Evolutionary conservation across 169 alveolate species (phyloP).

Genomic region (Babesia divergens): DNA sequence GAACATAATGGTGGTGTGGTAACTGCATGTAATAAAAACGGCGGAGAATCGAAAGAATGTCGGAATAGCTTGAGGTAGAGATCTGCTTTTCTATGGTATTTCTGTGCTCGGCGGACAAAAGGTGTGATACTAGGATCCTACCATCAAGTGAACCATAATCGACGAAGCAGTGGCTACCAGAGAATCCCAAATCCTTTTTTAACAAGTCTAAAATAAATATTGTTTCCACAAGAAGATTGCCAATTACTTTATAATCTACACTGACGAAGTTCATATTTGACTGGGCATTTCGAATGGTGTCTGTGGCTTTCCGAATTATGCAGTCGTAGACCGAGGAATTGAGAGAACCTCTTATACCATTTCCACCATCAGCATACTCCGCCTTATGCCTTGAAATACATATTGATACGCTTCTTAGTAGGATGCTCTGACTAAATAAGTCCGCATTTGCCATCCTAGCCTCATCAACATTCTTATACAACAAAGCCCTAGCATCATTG

Average conservation of each 20-base stretch:
- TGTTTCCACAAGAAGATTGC: conserved; percentile 29
- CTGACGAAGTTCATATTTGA: not conserved
- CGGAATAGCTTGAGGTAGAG: conserved; percentile 14
- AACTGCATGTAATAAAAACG: conserved; percentile 2
- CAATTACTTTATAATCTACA: not conserved
- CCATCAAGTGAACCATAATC: conserved; percentile 27
- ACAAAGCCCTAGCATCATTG: not conserved
- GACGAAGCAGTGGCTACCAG: not conserved
- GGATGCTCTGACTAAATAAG: not conserved
- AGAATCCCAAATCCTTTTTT: not conserved
- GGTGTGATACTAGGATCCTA: conserved; percentile 26
- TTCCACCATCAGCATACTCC: not conserved
- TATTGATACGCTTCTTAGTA: not conserved
- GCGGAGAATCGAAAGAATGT: conserved; percentile 23
- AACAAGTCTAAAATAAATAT: conserved; percentile 6
- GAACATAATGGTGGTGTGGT: not conserved
- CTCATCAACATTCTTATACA: conserved; percentile 1
- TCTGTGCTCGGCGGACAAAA: conserved; percentile 12
- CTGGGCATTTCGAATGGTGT: not conserved
- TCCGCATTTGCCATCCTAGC: not conserved
- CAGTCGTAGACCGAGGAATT: not conserved
- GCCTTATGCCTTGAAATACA: not conserved
- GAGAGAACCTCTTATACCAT: not conserved
- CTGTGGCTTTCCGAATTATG: not conserved
- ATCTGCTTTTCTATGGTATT: conserved; percentile 2